Evolutionary conservation across 2,329 filamentous ascomycete genomes (phyloP).

Genomic region (Claviceps sp.): DNA sequence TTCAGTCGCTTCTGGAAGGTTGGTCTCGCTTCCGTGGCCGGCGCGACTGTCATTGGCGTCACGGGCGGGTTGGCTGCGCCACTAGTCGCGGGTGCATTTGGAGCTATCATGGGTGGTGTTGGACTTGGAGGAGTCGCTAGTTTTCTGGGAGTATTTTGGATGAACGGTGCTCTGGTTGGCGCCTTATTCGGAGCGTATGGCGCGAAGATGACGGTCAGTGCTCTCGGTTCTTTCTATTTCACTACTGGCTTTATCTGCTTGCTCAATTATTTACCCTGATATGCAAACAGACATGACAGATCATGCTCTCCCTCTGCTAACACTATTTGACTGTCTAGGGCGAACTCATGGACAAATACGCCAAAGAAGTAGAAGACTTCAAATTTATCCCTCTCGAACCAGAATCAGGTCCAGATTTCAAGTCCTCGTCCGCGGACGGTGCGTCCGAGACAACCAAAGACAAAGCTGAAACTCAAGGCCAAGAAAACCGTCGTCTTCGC

Average conservation of each 20-base stretch:
- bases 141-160: slow-evolving; percentile 74
- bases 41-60: slow-evolving; percentile 79
- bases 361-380: slow-evolving; percentile 73
- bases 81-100: slow-evolving; percentile 72
- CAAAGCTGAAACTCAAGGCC: slow-evolving; percentile 7
- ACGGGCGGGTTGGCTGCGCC: slow-evolving; percentile 87
- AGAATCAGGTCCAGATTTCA: slow-evolving; percentile 20
- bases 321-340: slow-evolving; percentile 30
- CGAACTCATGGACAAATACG: slow-evolving; percentile 77
- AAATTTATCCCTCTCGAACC: slow-evolving; percentile 60
- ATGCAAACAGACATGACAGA: background rate
- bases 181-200: slow-evolving; percentile 83
- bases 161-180: slow-evolving; percentile 74
- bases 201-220: slow-evolving; percentile 49
- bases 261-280: no score
- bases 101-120: slow-evolving; percentile 71
- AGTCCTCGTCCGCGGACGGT: background rate
- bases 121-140: slow-evolving; percentile 76
- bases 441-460: background rate
- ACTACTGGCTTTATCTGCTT: background rate
- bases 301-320: background rate
- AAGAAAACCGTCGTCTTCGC: slow-evolving; percentile 42
- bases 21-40: slow-evolving; percentile 74
- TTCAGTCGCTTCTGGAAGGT: slow-evolving; percentile 74
- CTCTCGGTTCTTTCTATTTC: background rate